Conservation (phyloP, 2,329 filamentous ascomycete genomes). For the Ramularia endophylla region DNA sequence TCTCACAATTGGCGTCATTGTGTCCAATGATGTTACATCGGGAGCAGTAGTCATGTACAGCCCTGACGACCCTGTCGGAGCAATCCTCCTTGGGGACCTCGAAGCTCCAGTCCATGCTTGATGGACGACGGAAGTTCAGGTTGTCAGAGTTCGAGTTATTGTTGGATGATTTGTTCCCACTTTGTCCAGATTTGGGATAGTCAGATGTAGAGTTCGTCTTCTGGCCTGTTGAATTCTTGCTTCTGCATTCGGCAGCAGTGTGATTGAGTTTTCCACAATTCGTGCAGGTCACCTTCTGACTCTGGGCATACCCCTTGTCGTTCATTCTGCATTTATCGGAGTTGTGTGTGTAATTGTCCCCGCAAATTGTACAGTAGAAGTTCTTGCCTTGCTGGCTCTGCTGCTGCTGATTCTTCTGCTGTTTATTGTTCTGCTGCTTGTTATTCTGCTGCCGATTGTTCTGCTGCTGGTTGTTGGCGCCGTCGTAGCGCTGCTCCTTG, state of each 20-base stretch:
- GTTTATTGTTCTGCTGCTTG: not conserved
- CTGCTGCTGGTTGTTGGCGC: constrained; percentile 1
- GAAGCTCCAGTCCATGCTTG: too few relatives aligned
- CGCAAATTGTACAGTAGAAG: not conserved
- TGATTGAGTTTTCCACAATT: not conserved
- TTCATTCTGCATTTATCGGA: not conserved
- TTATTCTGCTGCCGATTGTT: not conserved
- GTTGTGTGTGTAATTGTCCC: not conserved
- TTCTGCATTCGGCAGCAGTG: not conserved
- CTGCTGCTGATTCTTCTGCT: constrained; percentile 3
- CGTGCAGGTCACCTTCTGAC: constrained; percentile 1
- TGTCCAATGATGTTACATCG: constrained; percentile 9
- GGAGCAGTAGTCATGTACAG: constrained; percentile 1
- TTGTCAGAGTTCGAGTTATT: too few relatives aligned
- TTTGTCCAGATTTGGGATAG: too few relatives aligned
- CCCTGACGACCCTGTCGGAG: too few relatives aligned
- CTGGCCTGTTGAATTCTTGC: not conserved
- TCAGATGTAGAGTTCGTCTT: too few relatives aligned
- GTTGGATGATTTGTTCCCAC: too few relatives aligned
- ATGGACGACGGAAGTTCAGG: too few relatives aligned
- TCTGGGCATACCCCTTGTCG: not conserved
- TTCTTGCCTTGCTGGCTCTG: too few relatives aligned
- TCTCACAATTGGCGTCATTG: not conserved
- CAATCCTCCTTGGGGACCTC: too few relatives aligned
- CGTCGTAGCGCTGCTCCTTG: not conserved